These are phyloP conservation scores for Solanum tarapatanum DNA, from an alignment of 257 asterid species.

Conservation along the genomic window DNA sequence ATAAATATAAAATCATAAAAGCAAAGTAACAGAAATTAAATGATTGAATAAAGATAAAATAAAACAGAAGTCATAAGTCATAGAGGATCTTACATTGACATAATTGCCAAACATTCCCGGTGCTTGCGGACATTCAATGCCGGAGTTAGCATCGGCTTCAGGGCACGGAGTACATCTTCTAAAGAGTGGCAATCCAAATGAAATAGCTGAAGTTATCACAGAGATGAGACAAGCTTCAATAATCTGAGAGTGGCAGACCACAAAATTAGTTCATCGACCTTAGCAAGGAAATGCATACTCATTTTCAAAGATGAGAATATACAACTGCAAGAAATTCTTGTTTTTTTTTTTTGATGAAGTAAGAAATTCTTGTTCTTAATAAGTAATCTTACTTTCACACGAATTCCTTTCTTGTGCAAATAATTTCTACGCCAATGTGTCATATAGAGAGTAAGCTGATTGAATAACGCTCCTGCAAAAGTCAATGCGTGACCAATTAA, in stretches of 20 bases:
- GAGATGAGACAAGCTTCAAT: constrained; percentile 91
- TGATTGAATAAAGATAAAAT: not conserved
- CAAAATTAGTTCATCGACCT: not conserved
- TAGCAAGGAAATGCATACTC: not conserved
- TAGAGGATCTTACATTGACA: constrained; percentile 63
- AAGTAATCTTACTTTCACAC: constrained; percentile 55
- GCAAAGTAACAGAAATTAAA: not conserved
- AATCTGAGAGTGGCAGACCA: constrained; percentile 33
- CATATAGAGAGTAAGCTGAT: constrained; percentile 78
- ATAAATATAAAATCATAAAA: not conserved
- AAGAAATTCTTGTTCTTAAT: not conserved
- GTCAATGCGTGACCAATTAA: constrained; percentile 1
- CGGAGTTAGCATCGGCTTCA: constrained; percentile 58
- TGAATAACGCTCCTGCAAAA: constrained; percentile 81
- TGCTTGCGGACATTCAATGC: constrained; percentile 95
- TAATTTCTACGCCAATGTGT: constrained; percentile 86
- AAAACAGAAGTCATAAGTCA: not conserved
- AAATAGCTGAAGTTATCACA: constrained; percentile 67
- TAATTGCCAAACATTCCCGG: constrained; percentile 99
- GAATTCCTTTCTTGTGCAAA: constrained; percentile 89
- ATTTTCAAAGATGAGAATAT: not conserved
- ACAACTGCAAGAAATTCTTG: not conserved
- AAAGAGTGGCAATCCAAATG: constrained; percentile 91
- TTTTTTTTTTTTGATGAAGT: too few species aligned
- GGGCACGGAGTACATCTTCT: constrained; percentile 94